Base-by-base conservation (phyloP, 192 early-diverging fungal species). In the Lunasporangiospora selenospora region DNA sequence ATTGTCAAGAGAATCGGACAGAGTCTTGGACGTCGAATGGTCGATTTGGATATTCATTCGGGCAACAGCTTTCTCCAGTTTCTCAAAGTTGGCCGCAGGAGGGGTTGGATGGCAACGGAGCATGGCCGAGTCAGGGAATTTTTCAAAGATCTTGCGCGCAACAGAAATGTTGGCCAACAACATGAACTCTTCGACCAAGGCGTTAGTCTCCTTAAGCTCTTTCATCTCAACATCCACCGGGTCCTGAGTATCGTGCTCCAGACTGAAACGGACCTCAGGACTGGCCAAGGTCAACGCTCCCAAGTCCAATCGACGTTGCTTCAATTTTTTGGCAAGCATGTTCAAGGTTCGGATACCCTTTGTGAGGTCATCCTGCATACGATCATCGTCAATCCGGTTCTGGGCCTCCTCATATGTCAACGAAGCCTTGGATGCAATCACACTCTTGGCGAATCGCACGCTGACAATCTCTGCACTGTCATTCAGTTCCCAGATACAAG, bases 131-230 rank as follows among this genome's bases (percentile, higher is more conserved):
- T 88, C 82, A 2, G 93, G 91, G 66, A 93, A 96, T 18, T 84
- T 80, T n/a, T 70, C 77, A 36, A 80, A 80, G 50, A 99, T 92
- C 65, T 91, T 91, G 34, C 90, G 73, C 1, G 96, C 98, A 0
- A 99, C 98, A 24, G 93, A 87, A 77, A 95, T 96, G 73, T 99
- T 99, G 52, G 98, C 98, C 43, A 97, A 71, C 64, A 97, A 83
- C 95, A 97, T 99, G 85, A 96, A 97, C 80, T 99, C 97, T 76
- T 99, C 97, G 44, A 99, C 95, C 69, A 99, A 76, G 11, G 89
- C 88, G 81, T 99, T 99, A 38, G 89, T 90, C 40, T 97, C 97
- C 64, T 88, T 88, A 38, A 93, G 60, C 45, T 89, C 83, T 67
- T 94, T 93, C 71, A 92, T 85, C 46, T 92, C 90, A n/a, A 96